These are phyloP conservation scores for Chamaecrista fasciculata DNA, from an alignment of 306 rosid genomes.

Conservation along the genomic window DNA sequence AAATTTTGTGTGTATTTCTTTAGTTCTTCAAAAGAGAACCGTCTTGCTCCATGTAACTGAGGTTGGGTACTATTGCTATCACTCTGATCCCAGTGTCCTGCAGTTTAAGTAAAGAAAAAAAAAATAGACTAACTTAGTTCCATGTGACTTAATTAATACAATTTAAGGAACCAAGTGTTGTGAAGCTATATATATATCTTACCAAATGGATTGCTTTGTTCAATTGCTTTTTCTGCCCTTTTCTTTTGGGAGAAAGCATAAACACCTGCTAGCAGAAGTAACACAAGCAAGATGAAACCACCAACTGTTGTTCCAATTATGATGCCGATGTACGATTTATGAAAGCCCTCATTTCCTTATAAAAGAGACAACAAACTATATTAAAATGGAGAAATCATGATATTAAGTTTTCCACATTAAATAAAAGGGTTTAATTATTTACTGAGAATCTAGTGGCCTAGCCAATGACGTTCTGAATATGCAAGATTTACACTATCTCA, in stretches of 20 bases:
- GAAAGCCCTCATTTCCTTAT: neutral
- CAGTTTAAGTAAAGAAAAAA: neutral
- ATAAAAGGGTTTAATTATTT: neutral
- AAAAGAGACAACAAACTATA: slow-evolving; percentile 1
- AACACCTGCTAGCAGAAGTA: slow-evolving; percentile 41
- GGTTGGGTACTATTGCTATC: slow-evolving; percentile 28
- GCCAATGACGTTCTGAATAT: no score
- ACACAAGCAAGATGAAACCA: slow-evolving; percentile 41
- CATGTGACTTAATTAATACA: neutral
- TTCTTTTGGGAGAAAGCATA: slow-evolving; percentile 55
- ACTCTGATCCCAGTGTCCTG: slow-evolving; percentile 19
- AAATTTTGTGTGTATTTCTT: slow-evolving; percentile 41
- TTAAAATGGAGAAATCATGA: neutral
- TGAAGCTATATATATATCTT: slow-evolving; percentile 4
- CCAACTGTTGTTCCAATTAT: slow-evolving; percentile 59
- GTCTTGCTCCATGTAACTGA: slow-evolving; percentile 42
- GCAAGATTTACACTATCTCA: no score
- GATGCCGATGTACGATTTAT: slow-evolving; percentile 30
- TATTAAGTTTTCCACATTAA: neutral
- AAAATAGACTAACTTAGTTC: neutral
- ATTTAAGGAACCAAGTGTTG: neutral
- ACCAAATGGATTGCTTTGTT: slow-evolving; percentile 42
- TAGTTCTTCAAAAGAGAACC: slow-evolving; percentile 49
- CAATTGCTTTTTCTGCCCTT: slow-evolving; percentile 45
- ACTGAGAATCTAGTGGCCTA: no score